These are phyloP conservation scores for Colletotrichum incanum DNA, from an alignment of 2,329 filamentous ascomycete genomes.

Conservation along the genomic window DNA sequence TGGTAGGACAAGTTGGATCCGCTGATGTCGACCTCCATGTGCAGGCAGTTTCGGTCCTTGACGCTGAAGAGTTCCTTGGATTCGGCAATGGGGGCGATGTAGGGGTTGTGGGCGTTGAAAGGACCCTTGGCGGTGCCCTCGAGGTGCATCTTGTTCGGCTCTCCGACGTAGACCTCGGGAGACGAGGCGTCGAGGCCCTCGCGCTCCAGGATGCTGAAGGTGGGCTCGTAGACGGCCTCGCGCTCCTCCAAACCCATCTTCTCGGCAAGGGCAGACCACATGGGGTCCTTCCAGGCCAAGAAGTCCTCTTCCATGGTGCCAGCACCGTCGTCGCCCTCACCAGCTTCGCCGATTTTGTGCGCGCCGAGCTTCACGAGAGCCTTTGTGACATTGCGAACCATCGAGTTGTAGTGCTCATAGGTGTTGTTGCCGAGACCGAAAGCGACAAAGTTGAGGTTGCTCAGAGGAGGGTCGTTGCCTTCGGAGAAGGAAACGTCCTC, in stretches of 20 bases:
- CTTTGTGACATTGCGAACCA: constrained; percentile 93
- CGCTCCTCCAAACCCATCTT: constrained; percentile 94
- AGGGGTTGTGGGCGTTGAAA: constrained; percentile 97
- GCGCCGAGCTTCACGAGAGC: constrained; percentile 87
- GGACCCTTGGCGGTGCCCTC: constrained; percentile 88
- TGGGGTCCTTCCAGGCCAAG: constrained; percentile 98
- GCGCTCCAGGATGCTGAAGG: constrained; percentile 86
- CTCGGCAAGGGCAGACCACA: constrained; percentile 90
- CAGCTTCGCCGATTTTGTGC: constrained; percentile 86
- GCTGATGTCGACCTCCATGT: constrained; percentile 94
- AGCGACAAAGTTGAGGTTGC: constrained; percentile 90
- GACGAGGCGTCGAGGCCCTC: constrained; percentile 82
- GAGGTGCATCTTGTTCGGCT: constrained; percentile 96
- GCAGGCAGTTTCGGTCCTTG: constrained; percentile 94
- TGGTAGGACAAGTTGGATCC: constrained; percentile 93
- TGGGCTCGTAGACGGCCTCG: constrained; percentile 94
- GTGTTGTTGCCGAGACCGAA: constrained; percentile 99
- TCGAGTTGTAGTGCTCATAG: constrained; percentile 99
- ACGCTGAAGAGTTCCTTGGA: constrained; percentile 92
- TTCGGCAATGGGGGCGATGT: constrained; percentile 92
- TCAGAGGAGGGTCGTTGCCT: constrained; percentile 80
- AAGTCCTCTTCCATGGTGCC: constrained; percentile 99
- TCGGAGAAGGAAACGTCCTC: constrained; percentile 89
- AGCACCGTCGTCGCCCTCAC: constrained; percentile 97
- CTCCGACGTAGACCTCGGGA: constrained; percentile 90